These are phyloP conservation scores for Euphrasia arctica DNA, from an alignment of 305 asterid species.

Conservation along the genomic window DNA sequence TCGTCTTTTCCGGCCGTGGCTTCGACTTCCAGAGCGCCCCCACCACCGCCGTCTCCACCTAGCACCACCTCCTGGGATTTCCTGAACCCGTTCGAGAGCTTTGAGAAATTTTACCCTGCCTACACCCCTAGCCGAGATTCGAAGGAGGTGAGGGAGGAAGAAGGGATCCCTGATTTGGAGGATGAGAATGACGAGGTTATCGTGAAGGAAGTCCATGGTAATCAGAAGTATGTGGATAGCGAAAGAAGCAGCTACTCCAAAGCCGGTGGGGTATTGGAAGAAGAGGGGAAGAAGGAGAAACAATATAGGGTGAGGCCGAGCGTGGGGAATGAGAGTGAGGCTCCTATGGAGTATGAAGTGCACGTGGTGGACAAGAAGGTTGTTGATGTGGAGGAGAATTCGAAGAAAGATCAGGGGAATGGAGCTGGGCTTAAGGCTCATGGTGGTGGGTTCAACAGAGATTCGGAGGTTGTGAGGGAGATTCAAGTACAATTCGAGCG, in stretches of 20 bases:
- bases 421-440: conserved; percentile 56
- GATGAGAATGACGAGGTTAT: conserved; percentile 74
- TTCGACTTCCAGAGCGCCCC: conserved; percentile 62
- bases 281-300: conserved; percentile 51
- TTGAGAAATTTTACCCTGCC: conserved; percentile 60
- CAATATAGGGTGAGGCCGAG: conserved; percentile 51
- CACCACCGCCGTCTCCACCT: conserved; percentile 94
- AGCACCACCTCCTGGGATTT: conserved; percentile 84
- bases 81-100: conserved; percentile 79
- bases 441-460: conserved; percentile 60
- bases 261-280: conserved; percentile 38
- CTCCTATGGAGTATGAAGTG: conserved; percentile 79
- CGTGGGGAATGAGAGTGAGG: conserved; percentile 53
- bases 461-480: conserved; percentile 76
- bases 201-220: conserved; percentile 81
- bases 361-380: conserved; percentile 90
- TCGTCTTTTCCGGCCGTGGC: conserved; percentile 37
- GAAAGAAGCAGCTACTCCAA: conserved; percentile 49
- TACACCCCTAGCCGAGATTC: conserved; percentile 76
- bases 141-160: conserved; percentile 92
- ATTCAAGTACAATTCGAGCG: conserved; percentile 74
- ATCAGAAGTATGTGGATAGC: conserved; percentile 64
- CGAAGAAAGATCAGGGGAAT: conserved; percentile 48
- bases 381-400: conserved; percentile 49
- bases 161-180: conserved; percentile 97